These are phyloP conservation scores for Schizosaccharomyces osmophilus DNA, from an alignment of 805 yeast species.

Conservation along the genomic window DNA sequence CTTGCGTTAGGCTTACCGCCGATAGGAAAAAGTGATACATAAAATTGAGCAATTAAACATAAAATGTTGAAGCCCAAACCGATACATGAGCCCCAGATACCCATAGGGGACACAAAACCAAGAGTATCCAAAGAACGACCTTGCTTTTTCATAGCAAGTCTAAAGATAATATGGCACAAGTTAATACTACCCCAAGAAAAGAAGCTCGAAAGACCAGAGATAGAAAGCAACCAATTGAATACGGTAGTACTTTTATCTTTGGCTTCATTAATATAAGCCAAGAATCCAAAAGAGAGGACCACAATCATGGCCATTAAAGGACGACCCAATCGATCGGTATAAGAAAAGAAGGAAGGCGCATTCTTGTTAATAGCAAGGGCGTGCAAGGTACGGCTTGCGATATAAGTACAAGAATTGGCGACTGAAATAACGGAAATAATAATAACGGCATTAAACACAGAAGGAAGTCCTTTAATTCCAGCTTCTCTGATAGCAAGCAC, in stretches of 20 bases:
- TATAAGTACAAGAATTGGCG: slow-evolving; percentile 49
- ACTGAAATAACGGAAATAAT: slow-evolving; percentile 46
- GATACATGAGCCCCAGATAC: slow-evolving; percentile 39
- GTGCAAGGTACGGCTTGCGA: slow-evolving; percentile 41
- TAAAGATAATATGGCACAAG: slow-evolving; percentile 42
- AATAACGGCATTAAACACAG: slow-evolving; percentile 41
- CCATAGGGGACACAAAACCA: slow-evolving; percentile 40
- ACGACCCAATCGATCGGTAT: slow-evolving; percentile 55
- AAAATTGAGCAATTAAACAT: slow-evolving; percentile 53
- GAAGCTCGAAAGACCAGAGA: slow-evolving; percentile 50
- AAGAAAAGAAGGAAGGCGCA: slow-evolving; percentile 35
- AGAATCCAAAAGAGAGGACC: slow-evolving; percentile 22
- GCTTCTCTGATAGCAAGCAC: slow-evolving; percentile 48
- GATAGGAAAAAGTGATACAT: slow-evolving; percentile 57
- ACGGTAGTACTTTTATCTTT: slow-evolving; percentile 14
- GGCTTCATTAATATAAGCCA: background rate
- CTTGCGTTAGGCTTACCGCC: slow-evolving; percentile 17
- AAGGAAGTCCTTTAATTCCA: slow-evolving; percentile 43
- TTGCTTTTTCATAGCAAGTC: slow-evolving; percentile 33
- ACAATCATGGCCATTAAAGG: slow-evolving; percentile 41
- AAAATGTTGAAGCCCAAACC: slow-evolving; percentile 34
- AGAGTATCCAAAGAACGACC: slow-evolving; percentile 44
- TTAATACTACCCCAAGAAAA: slow-evolving; percentile 62
- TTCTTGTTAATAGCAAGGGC: slow-evolving; percentile 16
- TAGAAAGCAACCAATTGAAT: slow-evolving; percentile 50